A percentile compares a stretch with the other conserved stretches of the same genome.
phyloP scores from a whole-genome alignment of 2,329 filamentous ascomycete species.

The Reticulascus tulasneorum region DNA sequence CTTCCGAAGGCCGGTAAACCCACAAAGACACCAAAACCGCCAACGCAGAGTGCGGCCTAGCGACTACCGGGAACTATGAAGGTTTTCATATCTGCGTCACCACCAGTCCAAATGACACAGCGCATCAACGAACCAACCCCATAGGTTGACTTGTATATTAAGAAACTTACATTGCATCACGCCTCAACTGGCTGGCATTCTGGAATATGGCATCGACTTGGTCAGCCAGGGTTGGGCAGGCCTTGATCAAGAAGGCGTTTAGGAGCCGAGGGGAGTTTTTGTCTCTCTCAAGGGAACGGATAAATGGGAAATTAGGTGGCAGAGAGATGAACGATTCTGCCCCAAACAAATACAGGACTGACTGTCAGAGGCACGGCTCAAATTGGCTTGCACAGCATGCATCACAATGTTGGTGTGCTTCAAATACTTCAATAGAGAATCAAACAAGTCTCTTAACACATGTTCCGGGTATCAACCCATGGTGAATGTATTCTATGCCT shows the following conservation, averaged over 20 bases:
- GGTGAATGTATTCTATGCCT: conserved; percentile 14
- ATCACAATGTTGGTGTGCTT: conserved; percentile 4
- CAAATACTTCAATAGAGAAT: conserved; percentile 5
- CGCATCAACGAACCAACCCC: too few species aligned
- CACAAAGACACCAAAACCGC: conserved; percentile 80
- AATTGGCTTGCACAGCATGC: conserved; percentile 1
- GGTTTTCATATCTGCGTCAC: too few species aligned
- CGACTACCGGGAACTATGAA: conserved; percentile 80
- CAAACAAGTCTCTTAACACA: conserved; percentile 10
- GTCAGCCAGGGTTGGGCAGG: conserved; percentile 6
- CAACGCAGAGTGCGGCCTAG: conserved; percentile 77
- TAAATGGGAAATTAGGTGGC: neutral
- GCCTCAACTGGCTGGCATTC: conserved; percentile 6
- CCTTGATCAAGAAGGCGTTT: conserved; percentile 6
- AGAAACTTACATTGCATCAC: conserved; percentile 8
- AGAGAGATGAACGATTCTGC: neutral
- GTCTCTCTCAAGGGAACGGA: neutral
- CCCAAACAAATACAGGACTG: too few species aligned
- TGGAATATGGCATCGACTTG: conserved; percentile 7
- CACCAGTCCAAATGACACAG: too few species aligned
- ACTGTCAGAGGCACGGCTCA: neutral
- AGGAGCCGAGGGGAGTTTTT: neutral
- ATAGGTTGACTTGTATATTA: conserved; percentile 10
- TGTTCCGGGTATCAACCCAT: conserved; percentile 13
- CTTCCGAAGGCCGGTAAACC: conserved; percentile 93